These are phyloP conservation scores for Podaxis sp. DNA, from an alignment of 768 basidiomycete genomes.

Conservation along the genomic window DNA sequence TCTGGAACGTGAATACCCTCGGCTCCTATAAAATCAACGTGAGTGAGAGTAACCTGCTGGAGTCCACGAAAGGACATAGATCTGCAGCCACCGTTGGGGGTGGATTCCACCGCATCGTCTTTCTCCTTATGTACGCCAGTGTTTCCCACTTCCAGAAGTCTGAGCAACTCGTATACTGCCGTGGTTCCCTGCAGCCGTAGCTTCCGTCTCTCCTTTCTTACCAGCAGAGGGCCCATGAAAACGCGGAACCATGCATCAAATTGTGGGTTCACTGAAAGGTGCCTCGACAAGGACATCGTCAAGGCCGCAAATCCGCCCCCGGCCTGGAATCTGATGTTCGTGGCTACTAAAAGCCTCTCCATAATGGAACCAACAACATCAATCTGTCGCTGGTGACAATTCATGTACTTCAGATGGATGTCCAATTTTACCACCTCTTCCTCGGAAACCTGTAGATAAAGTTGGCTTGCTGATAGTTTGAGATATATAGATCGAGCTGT, in stretches of 20 bases:
- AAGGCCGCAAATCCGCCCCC: neutral
- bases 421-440: neutral
- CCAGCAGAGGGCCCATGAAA: neutral
- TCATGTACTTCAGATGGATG: neutral
- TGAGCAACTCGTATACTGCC: neutral
- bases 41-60: neutral
- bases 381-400: neutral
- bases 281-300: neutral
- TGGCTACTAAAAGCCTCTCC: neutral
- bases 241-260: neutral
- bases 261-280: neutral
- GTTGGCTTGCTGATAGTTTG: neutral
- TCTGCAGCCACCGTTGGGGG: neutral
- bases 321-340: neutral
- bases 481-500: neutral
- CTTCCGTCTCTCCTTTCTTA: neutral
- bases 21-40: neutral
- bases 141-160: neutral
- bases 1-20: neutral
- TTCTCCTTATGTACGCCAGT: neutral
- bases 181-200: neutral
- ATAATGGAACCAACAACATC: neutral
- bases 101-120: neutral
- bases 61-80: neutral
- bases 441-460: slow-evolving; percentile 1